Base-by-base conservation (phyloP, 345 rosid genomes). In the Linum lewisii region DNA sequence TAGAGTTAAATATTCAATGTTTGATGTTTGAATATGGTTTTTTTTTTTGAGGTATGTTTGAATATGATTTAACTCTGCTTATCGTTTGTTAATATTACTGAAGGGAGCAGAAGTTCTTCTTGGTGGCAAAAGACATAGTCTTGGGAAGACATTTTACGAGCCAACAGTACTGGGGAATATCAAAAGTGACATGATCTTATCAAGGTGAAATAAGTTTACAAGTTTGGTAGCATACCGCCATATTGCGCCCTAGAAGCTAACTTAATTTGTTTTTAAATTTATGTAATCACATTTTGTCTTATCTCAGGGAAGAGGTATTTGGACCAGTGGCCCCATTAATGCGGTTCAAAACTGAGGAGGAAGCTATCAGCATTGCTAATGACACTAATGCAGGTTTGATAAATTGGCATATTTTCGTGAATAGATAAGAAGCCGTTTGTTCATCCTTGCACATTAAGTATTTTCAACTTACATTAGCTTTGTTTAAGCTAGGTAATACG, bases 251-350 rank as follows among this genome's bases (percentile, higher is more conserved):
- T 18, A 11, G 14, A 23, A 2, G 8, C n/a, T 52, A 58, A 5
- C 19, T 51, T 19, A 11, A 11, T 21, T 52, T 2, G 7, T 52
- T 9, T 52, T 21, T 20, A 15, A 24, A 20, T 6, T 21, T 21
- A 6, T 24, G 8, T 24, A 5, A 24, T 49, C 13, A 1, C 21
- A 11, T 51, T 49, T 26, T 63, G 24, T 58, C 45, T 64, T 58
- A 52, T 37, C 13, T 64, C 74, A 93, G 95, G 69, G 95, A 89
- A 81, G 99, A 93, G 78, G 84, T 87, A 37, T 93, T 93, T 52
- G 99, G 99, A 75, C 99, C 99, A 15, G 97, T 93, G 65, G 97
- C 96, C 50, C 94, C 97, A 24, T 79, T 93, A 49, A 56, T 84
- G 77, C 74, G 74, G 25, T 93, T 93, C 72, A 82, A 75, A 74